Evolutionary conservation across 768 basidiomycete species (phyloP), one percentile per base, ranked within the genome.

Genomic region (Myochromella boudieri): DNA sequence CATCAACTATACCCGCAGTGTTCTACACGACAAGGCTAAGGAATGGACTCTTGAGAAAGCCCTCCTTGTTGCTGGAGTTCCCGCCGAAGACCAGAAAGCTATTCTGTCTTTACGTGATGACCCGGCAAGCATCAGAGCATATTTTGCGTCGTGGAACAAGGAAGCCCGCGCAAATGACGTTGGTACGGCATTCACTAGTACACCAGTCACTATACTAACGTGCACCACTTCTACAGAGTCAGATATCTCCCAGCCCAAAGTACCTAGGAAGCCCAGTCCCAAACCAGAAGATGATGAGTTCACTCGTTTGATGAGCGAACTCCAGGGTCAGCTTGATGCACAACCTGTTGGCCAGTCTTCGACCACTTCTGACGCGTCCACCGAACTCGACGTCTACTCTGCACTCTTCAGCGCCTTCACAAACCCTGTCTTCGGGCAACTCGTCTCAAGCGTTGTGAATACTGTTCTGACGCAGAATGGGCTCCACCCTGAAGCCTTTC

Each of bases 41-140:
- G 39, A 48, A 1, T 48, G 40, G 39, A 42, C 46, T 3, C 46
- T 48, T n/a, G n/a, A 42, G 46, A 34, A 37, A 33, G 46, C 46
- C 26, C 26, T 48, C 31, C 27, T 36, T 20, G n/a, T 28, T 17
- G 40, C 39, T 14, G 39, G 40, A 27, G 46, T 48, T 6, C 46
- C 46, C 3, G 1, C 14, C 9, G 17, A 4, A 15, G 46, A 42
- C 10, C 46, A 48, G 24, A 28, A 28, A 24, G 18, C 4, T 5
- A 42, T 48, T 14, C 15, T 48, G 15, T 20, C 21, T 3, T 4
- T 22, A 17, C 26, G 11, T 8, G 27, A 4, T 7, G 33, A 48
- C 37, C 21, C 17, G 12, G 31, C 21, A 6, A 29, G 22, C 15
- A 32, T 42, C 21, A 33, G 46, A 12, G 15, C n/a, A 11, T 42